Base-by-base conservation (phyloP, 192 early-diverging fungal genomes). In the Coemansia sp. region DNA sequence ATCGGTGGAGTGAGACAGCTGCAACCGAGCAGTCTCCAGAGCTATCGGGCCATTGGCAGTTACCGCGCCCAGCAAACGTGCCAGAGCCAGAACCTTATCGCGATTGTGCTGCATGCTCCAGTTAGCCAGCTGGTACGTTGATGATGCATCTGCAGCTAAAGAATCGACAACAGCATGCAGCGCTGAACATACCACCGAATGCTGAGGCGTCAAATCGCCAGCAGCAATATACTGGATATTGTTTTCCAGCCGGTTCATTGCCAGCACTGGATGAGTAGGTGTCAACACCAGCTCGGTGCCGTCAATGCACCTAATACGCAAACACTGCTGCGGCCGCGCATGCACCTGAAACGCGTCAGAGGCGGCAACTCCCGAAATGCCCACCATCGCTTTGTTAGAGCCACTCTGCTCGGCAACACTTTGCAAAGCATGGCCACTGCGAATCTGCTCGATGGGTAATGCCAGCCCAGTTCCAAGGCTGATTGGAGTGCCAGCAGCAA, bases 401-500 rank as follows among this genome's bases (percentile, higher is more conserved):
- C 32, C 30, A 4, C 14, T 14, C 14, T 12, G 15, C 3, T n/a
- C 51, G 1, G 51, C 55, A 5, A 58, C 71, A 31, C 67, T 59
- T 51, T 74, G 77, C 40, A 80, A 30, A 2, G 42, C 30, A 15
- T 60, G 53, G 16, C 53, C 58, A 18, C 42, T 43, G 45, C 57
- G 41, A n/a, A 74, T 53, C n/a, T 30, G 47, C 61, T 80, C 77
- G 40, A 80, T 72, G 8, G 71, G 67, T 23, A 74, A 44, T 0
- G 77, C 56, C 11, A 76, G 66, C 2, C 79, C 79, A 12, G 23
- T 61, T 11, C 61, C 69, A 32, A 76, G 56, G 15, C 62, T 62
- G 36, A 81, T 72, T 4, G 66, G 66, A 11, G 79, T 81, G 11
- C 79, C 79, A 20, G 59, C 62, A 6, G 79, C 79, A 20, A 81